Evolutionary conservation across 495 filamentous ascomycete species (phyloP).

Genomic region (Hypomontagnella submonticulosa): DNA sequence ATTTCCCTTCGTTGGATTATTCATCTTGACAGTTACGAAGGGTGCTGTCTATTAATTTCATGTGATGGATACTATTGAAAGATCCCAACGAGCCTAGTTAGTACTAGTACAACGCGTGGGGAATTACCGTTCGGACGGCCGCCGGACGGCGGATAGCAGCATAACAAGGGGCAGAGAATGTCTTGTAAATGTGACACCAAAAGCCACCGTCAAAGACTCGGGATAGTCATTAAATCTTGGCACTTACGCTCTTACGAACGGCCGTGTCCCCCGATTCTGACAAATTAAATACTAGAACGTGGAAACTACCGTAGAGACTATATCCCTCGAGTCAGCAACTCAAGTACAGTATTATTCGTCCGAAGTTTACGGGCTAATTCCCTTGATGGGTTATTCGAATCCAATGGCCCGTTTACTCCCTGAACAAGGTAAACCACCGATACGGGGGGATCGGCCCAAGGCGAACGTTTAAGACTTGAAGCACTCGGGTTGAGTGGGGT

Average conservation of each 20-base stretch:
- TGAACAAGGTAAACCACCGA: not conserved
- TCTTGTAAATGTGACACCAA: slow-evolving; percentile 21
- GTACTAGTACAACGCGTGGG: slow-evolving; percentile 7
- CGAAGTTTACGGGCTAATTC: slow-evolving; percentile 6
- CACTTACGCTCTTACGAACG: not conserved
- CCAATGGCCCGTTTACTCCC: too few species aligned
- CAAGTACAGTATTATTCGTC: slow-evolving; percentile 27
- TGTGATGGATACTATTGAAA: too few species aligned
- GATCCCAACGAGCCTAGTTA: slow-evolving; percentile 1
- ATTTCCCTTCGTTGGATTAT: slow-evolving; percentile 24
- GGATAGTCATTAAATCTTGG: slow-evolving; percentile 15
- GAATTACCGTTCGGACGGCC: slow-evolving; percentile 35
- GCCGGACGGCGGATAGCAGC: slow-evolving; percentile 26
- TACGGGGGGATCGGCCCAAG: slow-evolving; percentile 1
- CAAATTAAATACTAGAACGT: slow-evolving; percentile 26
- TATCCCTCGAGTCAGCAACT: slow-evolving; percentile 24
- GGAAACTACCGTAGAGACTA: not conserved
- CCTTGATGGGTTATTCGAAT: not conserved
- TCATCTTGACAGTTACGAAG: slow-evolving; percentile 20
- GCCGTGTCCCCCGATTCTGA: slow-evolving; percentile 25
- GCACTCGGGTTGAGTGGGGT: slow-evolving; percentile 30
- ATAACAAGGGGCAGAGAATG: slow-evolving; percentile 8
- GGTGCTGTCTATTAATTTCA: too few species aligned
- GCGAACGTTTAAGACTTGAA: slow-evolving; percentile 9
- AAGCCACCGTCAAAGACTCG: slow-evolving; percentile 14